Percentiles rank a stretch among this genome's conserved stretches.
Conservation (phyloP, 2,329 filamentous ascomycete genomes). For the Sporothrix protearum region DNA sequence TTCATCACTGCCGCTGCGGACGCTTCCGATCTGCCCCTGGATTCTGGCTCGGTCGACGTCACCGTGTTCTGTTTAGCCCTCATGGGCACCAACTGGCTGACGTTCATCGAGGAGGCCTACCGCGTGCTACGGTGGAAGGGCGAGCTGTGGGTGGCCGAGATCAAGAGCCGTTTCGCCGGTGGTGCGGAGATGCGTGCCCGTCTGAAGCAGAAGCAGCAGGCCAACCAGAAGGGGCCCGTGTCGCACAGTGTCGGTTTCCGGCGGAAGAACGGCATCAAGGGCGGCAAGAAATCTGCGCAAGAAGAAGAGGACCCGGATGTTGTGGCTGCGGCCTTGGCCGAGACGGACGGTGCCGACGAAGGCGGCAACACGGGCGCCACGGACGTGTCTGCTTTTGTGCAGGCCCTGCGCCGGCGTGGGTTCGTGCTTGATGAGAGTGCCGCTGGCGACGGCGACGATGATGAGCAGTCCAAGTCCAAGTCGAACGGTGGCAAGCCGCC, state of each 20-base stretch:
- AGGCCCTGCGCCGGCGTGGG: slow-evolving; percentile 73
- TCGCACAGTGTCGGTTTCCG: slow-evolving; percentile 69
- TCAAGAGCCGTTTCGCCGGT: slow-evolving; percentile 81
- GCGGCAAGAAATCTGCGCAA: slow-evolving; percentile 39
- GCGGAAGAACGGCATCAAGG: slow-evolving; percentile 41
- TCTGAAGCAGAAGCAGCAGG: slow-evolving; percentile 31
- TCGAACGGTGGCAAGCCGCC: slow-evolving; percentile 38
- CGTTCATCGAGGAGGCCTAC: slow-evolving; percentile 94
- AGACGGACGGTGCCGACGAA: slow-evolving; percentile 62
- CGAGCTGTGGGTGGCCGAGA: slow-evolving; percentile 95
- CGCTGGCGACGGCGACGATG: slow-evolving; percentile 49
- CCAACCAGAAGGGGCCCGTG: slow-evolving; percentile 45
- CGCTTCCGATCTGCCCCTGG: slow-evolving; percentile 76
- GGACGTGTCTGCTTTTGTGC: slow-evolving; percentile 81
- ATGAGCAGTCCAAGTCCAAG: slow-evolving; percentile 29
- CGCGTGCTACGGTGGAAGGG: slow-evolving; percentile 88
- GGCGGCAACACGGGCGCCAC: slow-evolving; percentile 65
- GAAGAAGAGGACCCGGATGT: slow-evolving; percentile 57
- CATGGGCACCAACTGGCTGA: slow-evolving; percentile 98
- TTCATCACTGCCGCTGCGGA: slow-evolving; percentile 81
- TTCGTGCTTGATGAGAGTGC: slow-evolving; percentile 64
- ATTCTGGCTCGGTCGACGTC: slow-evolving; percentile 73
- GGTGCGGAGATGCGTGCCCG: slow-evolving; percentile 30
- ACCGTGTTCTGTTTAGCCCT: slow-evolving; percentile 93
- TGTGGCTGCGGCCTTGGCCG: slow-evolving; percentile 65